Evolutionary conservation across 768 basidiomycete species (phyloP).

Genomic region (Mycena capillaripes): DNA sequence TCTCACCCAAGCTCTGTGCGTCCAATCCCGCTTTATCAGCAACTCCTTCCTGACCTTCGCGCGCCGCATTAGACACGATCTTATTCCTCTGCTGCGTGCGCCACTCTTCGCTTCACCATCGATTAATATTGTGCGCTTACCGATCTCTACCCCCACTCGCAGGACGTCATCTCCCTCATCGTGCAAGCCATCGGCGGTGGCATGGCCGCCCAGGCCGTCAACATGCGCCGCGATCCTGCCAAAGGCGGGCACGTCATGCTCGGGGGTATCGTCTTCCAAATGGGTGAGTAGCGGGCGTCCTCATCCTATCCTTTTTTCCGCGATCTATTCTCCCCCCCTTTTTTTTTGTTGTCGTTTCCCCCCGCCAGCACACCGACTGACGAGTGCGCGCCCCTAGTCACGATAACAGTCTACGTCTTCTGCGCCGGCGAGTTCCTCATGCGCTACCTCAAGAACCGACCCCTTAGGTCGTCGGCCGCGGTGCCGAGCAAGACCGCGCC

Average conservation of each 20-base stretch:
- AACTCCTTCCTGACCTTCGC: constrained; percentile 25
- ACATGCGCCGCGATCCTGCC: constrained; percentile 14
- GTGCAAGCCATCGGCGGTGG: constrained; percentile 78
- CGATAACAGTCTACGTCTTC: constrained; percentile 29
- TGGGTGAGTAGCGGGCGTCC: constrained; percentile 35
- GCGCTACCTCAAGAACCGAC: constrained; percentile 45
- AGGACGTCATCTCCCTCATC: constrained; percentile 72
- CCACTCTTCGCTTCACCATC: background rate
- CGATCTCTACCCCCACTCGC: background rate
- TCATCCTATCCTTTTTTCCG: no score
- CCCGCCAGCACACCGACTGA: background rate
- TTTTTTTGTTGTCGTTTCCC: background rate
- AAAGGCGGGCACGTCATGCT: constrained; percentile 34
- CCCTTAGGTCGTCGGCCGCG: background rate
- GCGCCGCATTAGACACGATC: constrained; percentile 49
- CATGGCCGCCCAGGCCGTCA: constrained; percentile 56
- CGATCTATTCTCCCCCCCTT: no score
- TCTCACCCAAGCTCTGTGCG: constrained; percentile 58
- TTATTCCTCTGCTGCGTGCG: constrained; percentile 55
- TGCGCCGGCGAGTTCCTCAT: constrained; percentile 59
- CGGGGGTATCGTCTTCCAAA: constrained; percentile 28
- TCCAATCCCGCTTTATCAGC: background rate
- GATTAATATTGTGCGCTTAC: no score
- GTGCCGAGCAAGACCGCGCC: background rate
- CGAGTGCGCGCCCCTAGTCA: constrained; percentile 16